phyloP scores from a whole-genome alignment of 2,329 filamentous ascomycete species.

The Cadophora malorum region DNA sequence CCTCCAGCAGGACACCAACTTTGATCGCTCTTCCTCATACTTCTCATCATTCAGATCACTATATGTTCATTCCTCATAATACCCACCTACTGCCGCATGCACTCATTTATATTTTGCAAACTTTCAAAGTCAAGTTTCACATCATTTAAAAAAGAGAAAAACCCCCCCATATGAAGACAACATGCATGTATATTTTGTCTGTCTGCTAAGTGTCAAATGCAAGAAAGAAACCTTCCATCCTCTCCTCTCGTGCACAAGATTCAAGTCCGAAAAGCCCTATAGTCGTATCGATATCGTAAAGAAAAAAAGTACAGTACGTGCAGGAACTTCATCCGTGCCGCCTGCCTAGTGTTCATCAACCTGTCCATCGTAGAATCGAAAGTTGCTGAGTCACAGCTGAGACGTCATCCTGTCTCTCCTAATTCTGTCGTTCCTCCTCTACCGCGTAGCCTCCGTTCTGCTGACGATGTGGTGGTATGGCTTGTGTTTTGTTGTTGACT shows the following conservation, averaged over 20 bases:
- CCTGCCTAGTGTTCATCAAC: constrained; percentile 13
- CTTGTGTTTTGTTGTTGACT: constrained; percentile 14
- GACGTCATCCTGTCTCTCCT: background rate
- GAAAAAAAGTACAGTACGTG: constrained; percentile 16
- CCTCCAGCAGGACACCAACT: too few species aligned
- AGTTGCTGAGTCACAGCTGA: background rate
- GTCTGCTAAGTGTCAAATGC: background rate
- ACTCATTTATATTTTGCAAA: too few species aligned
- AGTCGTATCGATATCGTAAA: constrained; percentile 6
- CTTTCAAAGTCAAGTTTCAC: background rate
- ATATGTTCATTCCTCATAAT: too few species aligned
- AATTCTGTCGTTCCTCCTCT: background rate
- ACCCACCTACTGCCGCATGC: too few species aligned
- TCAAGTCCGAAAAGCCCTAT: constrained; percentile 15
- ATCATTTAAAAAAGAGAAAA: background rate
- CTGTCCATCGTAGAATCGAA: constrained; percentile 19
- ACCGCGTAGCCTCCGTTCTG: background rate
- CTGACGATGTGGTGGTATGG: background rate
- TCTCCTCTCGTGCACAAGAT: constrained; percentile 23
- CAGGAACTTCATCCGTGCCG: constrained; percentile 9
- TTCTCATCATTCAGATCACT: too few species aligned
- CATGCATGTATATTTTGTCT: constrained; percentile 7
- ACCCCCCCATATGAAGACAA: constrained; percentile 14
- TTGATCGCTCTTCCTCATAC: too few species aligned
- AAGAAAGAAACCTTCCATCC: constrained; percentile 10